phyloP scores from a whole-genome alignment of 306 rosid species.

The Cicer bijugum region DNA sequence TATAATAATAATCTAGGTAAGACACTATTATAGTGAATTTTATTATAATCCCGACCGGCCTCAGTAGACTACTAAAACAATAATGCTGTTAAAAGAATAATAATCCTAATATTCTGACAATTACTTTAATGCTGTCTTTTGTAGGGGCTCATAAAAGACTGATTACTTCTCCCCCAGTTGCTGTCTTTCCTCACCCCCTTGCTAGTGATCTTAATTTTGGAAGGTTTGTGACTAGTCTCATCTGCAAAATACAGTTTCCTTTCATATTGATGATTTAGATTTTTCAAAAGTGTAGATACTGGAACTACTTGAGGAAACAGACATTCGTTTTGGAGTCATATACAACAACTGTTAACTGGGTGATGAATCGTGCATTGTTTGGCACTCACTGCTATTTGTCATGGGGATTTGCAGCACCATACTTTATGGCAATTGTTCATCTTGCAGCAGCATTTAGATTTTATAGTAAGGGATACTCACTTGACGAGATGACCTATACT shows the following conservation, averaged over 20 bases:
- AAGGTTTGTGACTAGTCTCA: conserved; percentile 60
- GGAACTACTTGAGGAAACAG: conserved; percentile 99
- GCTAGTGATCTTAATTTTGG: conserved; percentile 91
- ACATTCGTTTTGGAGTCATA: conserved; percentile 95
- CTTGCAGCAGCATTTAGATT: conserved; percentile 72
- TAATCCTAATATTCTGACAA: conserved; percentile 36
- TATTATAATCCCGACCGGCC: conserved; percentile 23
- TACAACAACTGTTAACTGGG: conserved; percentile 72
- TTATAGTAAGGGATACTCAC: conserved; percentile 61
- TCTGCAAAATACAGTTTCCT: conserved; percentile 26
- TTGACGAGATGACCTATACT: conserved; percentile 66
- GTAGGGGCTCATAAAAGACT: conserved; percentile 93
- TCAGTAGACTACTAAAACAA: conserved; percentile 23
- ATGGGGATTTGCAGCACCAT: conserved; percentile 93
- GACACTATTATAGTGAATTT: conserved; percentile 4
- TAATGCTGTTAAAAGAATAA: conserved; percentile 7
- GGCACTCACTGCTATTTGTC: conserved; percentile 80
- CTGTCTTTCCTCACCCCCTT: conserved; percentile 97
- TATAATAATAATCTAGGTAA: conserved; percentile 30
- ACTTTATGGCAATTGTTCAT: conserved; percentile 71
- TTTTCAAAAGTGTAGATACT: conserved; percentile 65
- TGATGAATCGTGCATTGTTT: conserved; percentile 93
- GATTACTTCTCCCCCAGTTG: conserved; percentile 93
- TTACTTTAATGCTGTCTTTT: conserved; percentile 41
- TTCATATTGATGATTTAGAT: conserved; percentile 40